Evolutionary conservation across 1,284 basidiomycete genomes (phyloP).

Genomic region (Cutaneotrichosporon sp.): DNA sequence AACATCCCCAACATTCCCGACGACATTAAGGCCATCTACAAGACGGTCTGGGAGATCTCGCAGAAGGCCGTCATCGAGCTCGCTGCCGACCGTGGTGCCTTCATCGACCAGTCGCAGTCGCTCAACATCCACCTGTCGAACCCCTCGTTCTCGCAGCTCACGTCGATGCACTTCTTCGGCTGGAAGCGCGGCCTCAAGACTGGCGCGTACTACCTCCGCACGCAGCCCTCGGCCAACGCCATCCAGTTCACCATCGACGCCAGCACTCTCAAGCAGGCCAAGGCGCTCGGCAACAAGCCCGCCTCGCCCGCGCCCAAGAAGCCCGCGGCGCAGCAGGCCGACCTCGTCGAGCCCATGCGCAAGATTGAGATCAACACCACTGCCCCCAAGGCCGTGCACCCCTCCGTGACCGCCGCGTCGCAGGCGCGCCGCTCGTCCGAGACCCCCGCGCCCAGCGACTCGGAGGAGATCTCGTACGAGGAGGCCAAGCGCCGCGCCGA

Average conservation of each 20-base stretch:
- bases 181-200: conserved; percentile 99
- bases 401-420: conserved; percentile 29
- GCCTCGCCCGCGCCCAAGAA: conserved; percentile 48
- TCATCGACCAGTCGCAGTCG: conserved; percentile 87
- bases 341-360: conserved; percentile 42
- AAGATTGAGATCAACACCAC: conserved; percentile 47
- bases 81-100: conserved; percentile 96
- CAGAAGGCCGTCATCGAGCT: conserved; percentile 99
- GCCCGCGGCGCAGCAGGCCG: conserved; percentile 19
- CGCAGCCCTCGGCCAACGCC: conserved; percentile 89
- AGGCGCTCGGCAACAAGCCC: conserved; percentile 16
- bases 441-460: conserved; percentile 42
- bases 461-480: conserved; percentile 55
- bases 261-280: conserved; percentile 63
- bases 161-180: conserved; percentile 99
- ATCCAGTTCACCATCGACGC: conserved; percentile 98
- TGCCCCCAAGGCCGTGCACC: conserved; percentile 31
- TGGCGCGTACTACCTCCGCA: conserved; percentile 92
- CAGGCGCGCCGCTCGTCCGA: conserved; percentile 25
- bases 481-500: conserved; percentile 54
- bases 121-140: conserved; percentile 92
- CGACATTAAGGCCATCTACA: conserved; percentile 74
- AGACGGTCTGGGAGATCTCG: conserved; percentile 85
- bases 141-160: conserved; percentile 91
- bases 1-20: conserved; percentile 82